Evolutionary conservation across 352 stramenopile genomes (phyloP), one percentile per base, ranked within the genome.

Genomic region (Globisporangium echinulatum): DNA sequence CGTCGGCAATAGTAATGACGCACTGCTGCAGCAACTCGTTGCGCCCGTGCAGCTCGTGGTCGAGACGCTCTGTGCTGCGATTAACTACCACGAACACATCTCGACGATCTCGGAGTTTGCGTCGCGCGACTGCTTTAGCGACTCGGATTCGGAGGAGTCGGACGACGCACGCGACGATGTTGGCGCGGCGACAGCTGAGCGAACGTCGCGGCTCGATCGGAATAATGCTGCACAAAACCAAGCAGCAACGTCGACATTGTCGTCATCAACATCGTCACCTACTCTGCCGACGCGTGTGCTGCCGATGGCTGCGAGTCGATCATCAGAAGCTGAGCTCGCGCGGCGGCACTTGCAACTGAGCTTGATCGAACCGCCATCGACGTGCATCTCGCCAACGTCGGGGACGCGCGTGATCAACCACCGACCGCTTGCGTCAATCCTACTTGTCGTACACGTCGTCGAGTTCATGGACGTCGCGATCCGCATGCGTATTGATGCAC

Each of bases 31-130:
- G 17, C 54, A 72, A 0, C 83, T 92, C 43, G 56, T 90, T 3
- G 60, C 73, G 7, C 71, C 70, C 0, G 62, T 88, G 33, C 68
- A 90, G 46, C 67, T 75, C 39, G 55, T 90, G 8, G 50, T 86
- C 33, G 76, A 84, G 17, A 84, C 69, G 3, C 64, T 88, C 36
- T 90, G 82, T 33, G 76, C 78, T 3, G 72, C 71, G 3, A 90
- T 92, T 58, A 90, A 90, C 56, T 92, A 89, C 38, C 77, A 88
- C 40, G 79, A 88, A 63, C 82, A 92, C 53, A 64, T 89, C 42
- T 79, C 77, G 5, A 89, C 79, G 1, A 92, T 92, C 55, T 78
- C 70, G 0, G 79, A 89, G 59, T 87, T 90, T 49, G 82, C 82
- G 8, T 79, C 77, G 4, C 78, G 79, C 1, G 78, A 85, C 59